Evolutionary conservation across 345 rosid genomes (phyloP), one percentile per base, ranked within the genome.

Genomic region (Passiflora organensis): DNA sequence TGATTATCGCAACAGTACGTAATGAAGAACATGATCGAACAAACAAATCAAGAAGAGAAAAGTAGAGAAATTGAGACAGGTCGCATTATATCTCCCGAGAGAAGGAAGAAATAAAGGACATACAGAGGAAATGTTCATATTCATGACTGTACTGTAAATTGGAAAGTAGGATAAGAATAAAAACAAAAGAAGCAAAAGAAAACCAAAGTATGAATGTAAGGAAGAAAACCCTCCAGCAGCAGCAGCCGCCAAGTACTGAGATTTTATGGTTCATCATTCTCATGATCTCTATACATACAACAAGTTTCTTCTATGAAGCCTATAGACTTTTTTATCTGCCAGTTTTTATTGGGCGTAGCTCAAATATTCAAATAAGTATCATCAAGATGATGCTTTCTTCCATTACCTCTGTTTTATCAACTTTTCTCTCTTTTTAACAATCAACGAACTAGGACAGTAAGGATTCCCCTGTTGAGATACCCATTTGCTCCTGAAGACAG

Each of bases 221-320:
- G 14, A 56, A 24, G 59, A 56, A 50, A 39, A 53, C 4, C n/a
- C n/a, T 32, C 38, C 5, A 28, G 16, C 11, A 70, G 82, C 51
- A 63, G 59, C 60, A 71, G 60, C 68, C 63, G 48, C 37, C 32
- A 3, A 48, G 58, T 66, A 19, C 54, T 65, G 71, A 41, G 12
- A 9, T 18, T 32, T 62, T 47, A 62, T 69, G 74, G 69, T 66
- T 60, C 41, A 64, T 60, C 5, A 63, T 77, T 64, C 69, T 78
- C 43, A 41, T 41, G n/a, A 75, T 72, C 76, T 56, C 86, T 81
- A 79, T 79, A 79, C 90, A 81, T 77, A 73, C 76, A 73, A 48
- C 43, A n/a, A n/a, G n/a, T 43, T 34, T 65, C 60, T 64, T 63
- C 72, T 78, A 78, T 76, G 84, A 79, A 78, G 68, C 70, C 79